These are phyloP conservation scores for Erythrophleum fordii DNA, from an alignment of 306 rosid genomes.

Conservation along the genomic window DNA sequence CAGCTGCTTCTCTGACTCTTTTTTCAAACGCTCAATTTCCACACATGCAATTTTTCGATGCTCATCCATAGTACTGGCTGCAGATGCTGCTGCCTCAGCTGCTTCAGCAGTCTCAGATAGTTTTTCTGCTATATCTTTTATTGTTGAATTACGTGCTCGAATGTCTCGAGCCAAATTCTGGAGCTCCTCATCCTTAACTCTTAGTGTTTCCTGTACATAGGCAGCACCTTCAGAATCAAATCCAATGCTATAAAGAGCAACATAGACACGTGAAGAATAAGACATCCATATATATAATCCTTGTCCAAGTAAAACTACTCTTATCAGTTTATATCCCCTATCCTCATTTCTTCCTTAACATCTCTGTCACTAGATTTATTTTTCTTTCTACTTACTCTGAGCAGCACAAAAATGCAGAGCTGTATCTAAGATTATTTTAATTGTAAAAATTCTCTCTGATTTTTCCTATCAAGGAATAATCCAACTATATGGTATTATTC, in stretches of 20 bases:
- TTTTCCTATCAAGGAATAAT: too few species aligned
- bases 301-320: conserved; percentile 1
- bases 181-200: conserved; percentile 95
- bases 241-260: conserved; percentile 31
- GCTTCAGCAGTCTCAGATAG: conserved; percentile 98
- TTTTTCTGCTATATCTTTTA: conserved; percentile 88
- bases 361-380: not conserved
- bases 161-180: conserved; percentile 91
- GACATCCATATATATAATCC: conserved; percentile 10
- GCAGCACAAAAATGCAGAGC: not conserved
- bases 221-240: conserved; percentile 32
- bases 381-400: not conserved
- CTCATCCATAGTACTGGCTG: conserved; percentile 91
- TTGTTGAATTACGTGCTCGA: conserved; percentile 94
- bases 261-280: conserved; percentile 17
- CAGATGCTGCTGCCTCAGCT: conserved; percentile 99
- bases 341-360: not conserved
- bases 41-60: conserved; percentile 80
- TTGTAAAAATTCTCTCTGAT: too few species aligned
- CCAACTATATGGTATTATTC: too few species aligned
- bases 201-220: conserved; percentile 78
- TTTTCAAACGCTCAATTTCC: conserved; percentile 74
- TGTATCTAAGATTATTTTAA: not conserved
- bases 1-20: conserved; percentile 64
- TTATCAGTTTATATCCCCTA: not conserved